Evolutionary conservation across 148 eudicot species (phyloP).

Genomic region (Limonium bicolor): DNA sequence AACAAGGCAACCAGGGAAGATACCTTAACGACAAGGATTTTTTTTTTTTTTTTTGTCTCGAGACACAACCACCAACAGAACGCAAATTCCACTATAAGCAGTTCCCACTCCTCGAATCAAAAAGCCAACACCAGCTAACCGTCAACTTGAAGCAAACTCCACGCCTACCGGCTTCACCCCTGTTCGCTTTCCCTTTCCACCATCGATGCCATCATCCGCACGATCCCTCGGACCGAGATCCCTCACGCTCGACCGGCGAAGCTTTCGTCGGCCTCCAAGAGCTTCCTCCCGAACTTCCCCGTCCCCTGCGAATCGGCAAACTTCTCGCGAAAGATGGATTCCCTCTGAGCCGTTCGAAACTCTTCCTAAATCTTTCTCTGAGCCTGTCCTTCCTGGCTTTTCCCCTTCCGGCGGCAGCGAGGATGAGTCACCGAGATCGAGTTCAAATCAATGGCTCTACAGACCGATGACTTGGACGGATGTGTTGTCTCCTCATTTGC

Average conservation of each 20-base stretch:
- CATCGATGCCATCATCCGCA: conserved; percentile 4
- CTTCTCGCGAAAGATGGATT: conserved; percentile 1
- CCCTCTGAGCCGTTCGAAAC: background rate
- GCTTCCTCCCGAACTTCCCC: background rate
- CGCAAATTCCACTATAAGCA: no score
- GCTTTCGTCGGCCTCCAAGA: background rate
- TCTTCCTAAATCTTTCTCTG: conserved; percentile 4
- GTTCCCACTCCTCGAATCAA: no score
- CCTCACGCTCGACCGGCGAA: background rate
- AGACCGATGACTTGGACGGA: conserved; percentile 3
- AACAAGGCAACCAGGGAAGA: no score
- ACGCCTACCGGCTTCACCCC: background rate
- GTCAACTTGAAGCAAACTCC: conserved; percentile 3
- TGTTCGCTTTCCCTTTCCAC: background rate
- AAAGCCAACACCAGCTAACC: background rate
- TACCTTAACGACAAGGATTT: no score
- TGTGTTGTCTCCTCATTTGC: conserved; percentile 2
- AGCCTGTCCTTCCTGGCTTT: conserved; percentile 2
- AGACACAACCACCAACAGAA: no score
- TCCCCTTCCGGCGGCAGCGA: background rate
- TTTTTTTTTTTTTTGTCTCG: no score
- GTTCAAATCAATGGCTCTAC: conserved; percentile 1
- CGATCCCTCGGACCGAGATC: background rate
- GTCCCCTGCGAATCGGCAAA: background rate
- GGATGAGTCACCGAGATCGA: background rate